phyloP scores from a whole-genome alignment of 257 asterid genomes.

The Solanum ossicruentum region DNA sequence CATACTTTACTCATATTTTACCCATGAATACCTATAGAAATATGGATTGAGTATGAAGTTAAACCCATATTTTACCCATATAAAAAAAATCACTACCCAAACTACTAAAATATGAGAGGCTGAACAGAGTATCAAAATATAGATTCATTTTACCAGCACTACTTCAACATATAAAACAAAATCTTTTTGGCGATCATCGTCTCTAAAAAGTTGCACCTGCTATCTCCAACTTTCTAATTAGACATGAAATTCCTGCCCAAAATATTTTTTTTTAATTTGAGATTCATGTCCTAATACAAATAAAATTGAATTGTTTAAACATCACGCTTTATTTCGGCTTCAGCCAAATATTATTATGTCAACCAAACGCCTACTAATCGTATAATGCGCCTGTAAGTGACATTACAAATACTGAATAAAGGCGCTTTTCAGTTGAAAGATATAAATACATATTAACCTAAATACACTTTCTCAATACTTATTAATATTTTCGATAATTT shows the following conservation, averaged over 20 bases:
- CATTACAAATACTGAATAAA: background rate
- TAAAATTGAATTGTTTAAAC: background rate
- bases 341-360: background rate
- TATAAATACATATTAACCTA: background rate
- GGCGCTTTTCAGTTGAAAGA: background rate
- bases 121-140: too few relatives aligned
- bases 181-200: background rate
- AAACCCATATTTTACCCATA: too few relatives aligned
- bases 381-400: background rate
- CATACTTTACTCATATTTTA: too few relatives aligned
- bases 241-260: background rate
- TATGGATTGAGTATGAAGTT: too few relatives aligned
- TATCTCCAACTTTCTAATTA: background rate
- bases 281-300: background rate
- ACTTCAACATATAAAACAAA: background rate
- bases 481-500: too few relatives aligned
- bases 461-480: too few relatives aligned
- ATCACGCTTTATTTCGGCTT: background rate
- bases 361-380: background rate
- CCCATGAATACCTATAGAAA: too few relatives aligned
- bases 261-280: background rate
- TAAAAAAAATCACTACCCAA: too few relatives aligned
- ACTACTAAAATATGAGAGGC: too few relatives aligned
- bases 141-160: too few relatives aligned
- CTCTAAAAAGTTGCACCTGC: background rate